Base-by-base conservation (phyloP, 345 rosid species). In the Populus tremula region DNA sequence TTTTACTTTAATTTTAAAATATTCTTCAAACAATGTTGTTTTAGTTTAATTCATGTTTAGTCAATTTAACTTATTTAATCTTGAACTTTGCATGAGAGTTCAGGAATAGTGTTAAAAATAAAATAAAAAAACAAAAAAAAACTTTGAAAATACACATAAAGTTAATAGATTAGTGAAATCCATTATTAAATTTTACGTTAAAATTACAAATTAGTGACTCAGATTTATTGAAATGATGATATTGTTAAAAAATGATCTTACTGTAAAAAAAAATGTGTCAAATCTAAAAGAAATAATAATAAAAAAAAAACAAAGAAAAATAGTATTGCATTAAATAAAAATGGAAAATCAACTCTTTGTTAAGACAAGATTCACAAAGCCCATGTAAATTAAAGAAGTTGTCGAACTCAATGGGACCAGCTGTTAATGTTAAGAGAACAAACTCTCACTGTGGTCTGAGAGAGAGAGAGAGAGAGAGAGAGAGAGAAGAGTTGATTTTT, bases 361-460 rank as follows among this genome's bases (percentile, higher is more conserved):
- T 2, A 35, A 33, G 64, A 23, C 36, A 33, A 17, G 33, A 14
- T 12, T 35, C 69, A 6, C 41, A 31, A 43, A 45, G 11, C 72
- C 71, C 11, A 13, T 53, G 56, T 33, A 41, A 68, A 61, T 39
- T 73, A 59, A 39, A 39, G 36, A 61, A 59, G 76, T 62, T 73
- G 76, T 73, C 27, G 69, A 73, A 62, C 66, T n/a, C 39, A 8
- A 61, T 38, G 76, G 74, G 76, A 36, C 76, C 76, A 73, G 50
- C 67, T 41, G n/a, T 25, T 25, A 61, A 41, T 69, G 72, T 69
- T 59, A 23, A 59, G 64, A 59, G 64, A 59, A 56, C n/a, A 56
- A 56, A 59, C 27, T 59, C 64, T 59, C 25, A 59, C 64, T 3
- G 27, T 35, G 45, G 72, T 27, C 45, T 56, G 23, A 29, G 38